Evolutionary conservation across 106 monocot species (phyloP), one percentile per base, ranked within the genome.

Genomic region (Phalaenopsis aphrodite): DNA sequence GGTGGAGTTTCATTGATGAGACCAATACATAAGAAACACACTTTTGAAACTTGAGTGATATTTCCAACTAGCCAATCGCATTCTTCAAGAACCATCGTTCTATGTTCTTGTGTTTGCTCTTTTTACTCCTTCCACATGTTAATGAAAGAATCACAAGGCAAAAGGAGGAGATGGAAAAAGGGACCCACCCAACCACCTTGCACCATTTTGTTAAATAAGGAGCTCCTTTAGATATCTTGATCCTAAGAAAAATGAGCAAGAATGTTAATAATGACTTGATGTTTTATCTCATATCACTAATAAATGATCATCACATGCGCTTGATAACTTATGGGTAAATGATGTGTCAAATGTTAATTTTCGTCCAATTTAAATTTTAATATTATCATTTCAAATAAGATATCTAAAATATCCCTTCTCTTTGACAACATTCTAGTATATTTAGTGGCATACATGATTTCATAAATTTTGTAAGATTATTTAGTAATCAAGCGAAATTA

Each of bases 11-110:
- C 92, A 61, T 89, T 81, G 15, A 80, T 75, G 48, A 89, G 77
- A 56, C 88, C 88, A 2, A 84, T 92, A 83, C 83, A 89, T 72
- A 92, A 88, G 80, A 92, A 79, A 19, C 89, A 87, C 17, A 88
- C 41, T 16, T 89, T 89, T 0, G 86, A 84, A 23, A 92, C 85
- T 15, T 85, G 79, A 11, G 14, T 48, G 46, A 52, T 49, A 39
- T 37, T 37, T 42, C 37, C n/a, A 21, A 38, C 80, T 15, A 55
- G 30, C 16, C 55, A 52, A 18, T 21, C 55, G 3, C 52, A 48
- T 37, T 80, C 80, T 24, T 55, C 37, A 2, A 4, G 14, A 19
- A 18, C 48, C 65, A 89, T 83, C 76, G 84, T 82, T 75, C 85
- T 12, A 66, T 42, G 3, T 55, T 52, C 79, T 92, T 89, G 57